phyloP scores from a whole-genome alignment of 73 alveolate species.

The Paramecium sexaurelia region DNA sequence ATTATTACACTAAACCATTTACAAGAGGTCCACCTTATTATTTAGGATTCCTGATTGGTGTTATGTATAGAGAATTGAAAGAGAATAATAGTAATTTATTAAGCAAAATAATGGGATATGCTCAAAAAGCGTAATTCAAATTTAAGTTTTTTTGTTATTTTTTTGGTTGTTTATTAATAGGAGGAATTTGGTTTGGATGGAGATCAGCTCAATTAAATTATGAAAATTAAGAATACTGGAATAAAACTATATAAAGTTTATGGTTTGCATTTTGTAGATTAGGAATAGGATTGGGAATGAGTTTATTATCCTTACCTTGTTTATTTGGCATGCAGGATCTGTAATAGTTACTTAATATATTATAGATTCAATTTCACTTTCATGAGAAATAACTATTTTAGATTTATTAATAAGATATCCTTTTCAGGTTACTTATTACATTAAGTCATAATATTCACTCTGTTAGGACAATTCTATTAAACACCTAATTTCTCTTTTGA shows the following conservation, averaged over 20 bases:
- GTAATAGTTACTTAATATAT: background rate
- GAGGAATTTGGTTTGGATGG: slow-evolving; percentile 45
- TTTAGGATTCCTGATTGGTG: slow-evolving; percentile 56
- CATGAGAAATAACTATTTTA: background rate
- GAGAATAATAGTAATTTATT: background rate
- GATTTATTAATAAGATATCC: slow-evolving; percentile 13
- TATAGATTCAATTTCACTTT: background rate
- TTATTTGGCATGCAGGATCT: slow-evolving; percentile 4
- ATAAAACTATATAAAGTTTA: background rate
- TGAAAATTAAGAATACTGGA: background rate
- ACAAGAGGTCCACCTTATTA: slow-evolving; percentile 65
- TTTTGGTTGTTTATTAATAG: background rate
- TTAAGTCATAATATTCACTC: background rate
- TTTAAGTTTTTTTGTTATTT: background rate
- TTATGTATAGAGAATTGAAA: slow-evolving; percentile 44
- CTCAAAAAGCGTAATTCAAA: background rate
- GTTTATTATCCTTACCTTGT: background rate
- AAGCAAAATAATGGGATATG: background rate
- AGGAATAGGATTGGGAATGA: background rate
- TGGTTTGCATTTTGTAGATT: slow-evolving; percentile 26
- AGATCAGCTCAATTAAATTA: background rate
- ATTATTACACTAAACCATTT: slow-evolving; percentile 53
- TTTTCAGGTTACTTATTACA: slow-evolving; percentile 22
- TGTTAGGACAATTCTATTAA: background rate
- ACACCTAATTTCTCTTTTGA: background rate